Evolutionary conservation across 2,329 filamentous ascomycete species (phyloP).

Genomic region (Beauveria australis): DNA sequence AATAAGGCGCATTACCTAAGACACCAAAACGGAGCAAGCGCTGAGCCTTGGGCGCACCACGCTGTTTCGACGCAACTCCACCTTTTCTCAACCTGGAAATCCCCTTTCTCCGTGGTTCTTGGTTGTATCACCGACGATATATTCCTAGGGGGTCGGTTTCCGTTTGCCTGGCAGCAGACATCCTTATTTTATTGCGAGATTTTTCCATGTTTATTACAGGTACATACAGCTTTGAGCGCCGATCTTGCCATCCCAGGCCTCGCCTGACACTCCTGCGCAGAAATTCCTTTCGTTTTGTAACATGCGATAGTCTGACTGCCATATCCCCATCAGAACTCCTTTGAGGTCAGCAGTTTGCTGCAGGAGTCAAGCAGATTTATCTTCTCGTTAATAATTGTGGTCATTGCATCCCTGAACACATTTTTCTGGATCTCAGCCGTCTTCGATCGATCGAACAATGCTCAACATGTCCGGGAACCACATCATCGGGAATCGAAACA

Average conservation of each 20-base stretch:
- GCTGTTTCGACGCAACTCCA: slow-evolving; percentile 8
- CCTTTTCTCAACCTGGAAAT: slow-evolving; percentile 6
- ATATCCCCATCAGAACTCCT: slow-evolving; percentile 43
- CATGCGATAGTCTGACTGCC: slow-evolving; percentile 25
- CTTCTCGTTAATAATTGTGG: slow-evolving; percentile 17
- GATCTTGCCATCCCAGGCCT: background rate
- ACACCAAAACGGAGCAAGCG: slow-evolving; percentile 2
- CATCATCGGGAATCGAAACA: slow-evolving; percentile 81
- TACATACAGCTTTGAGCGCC: slow-evolving; percentile 16
- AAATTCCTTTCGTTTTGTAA: slow-evolving; percentile 19
- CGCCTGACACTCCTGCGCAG: slow-evolving; percentile 18
- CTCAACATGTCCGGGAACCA: slow-evolving; percentile 61
- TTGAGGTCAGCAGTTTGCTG: slow-evolving; percentile 79
- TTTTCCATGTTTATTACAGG: slow-evolving; percentile 20
- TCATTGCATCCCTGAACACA: slow-evolving; percentile 15
- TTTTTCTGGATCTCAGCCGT: slow-evolving; percentile 4
- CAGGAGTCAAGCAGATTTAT: slow-evolving; percentile 48
- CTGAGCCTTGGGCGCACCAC: slow-evolving; percentile 4
- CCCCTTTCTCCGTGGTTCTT: slow-evolving; percentile 5
- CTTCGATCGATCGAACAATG: slow-evolving; percentile 28
- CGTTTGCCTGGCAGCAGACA: slow-evolving; percentile 33
- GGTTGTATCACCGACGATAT: slow-evolving; percentile 8
- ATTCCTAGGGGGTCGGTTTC: slow-evolving; percentile 14
- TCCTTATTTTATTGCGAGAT: slow-evolving; percentile 23
- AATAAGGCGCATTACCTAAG: slow-evolving; percentile 10